Evolutionary conservation across 768 basidiomycete species (phyloP), one percentile per base, ranked within the genome.

Genomic region (Serendipita sp.): DNA sequence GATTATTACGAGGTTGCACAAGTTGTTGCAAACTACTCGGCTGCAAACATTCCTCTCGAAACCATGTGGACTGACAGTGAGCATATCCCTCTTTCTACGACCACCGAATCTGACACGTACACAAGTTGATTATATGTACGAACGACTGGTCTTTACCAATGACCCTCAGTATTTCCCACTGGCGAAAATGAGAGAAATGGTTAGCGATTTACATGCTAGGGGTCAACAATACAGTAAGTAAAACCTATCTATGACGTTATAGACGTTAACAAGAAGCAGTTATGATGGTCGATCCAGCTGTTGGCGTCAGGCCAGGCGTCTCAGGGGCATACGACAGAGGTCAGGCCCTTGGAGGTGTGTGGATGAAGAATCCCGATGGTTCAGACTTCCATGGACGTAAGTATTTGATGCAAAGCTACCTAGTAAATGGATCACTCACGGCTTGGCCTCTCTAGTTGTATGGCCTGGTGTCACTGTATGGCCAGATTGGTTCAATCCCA

Each of bases 61-160:
- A 86, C 85, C 0, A 86, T 87, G 85, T 87, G 86, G 86, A 86
- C 85, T 2, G 86, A 87, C 71, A 88, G 68, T 46, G 13, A 44
- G 45, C 16, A 24, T 24, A 24, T 24, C 5, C 15, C 35, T 4
- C 32, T 2, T 46, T 41, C 44, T 18, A 4, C 44, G 35, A 13
- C 10, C 16, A n/a, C n/a, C n/a, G 5, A 5, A 7, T 53, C 16
- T 28, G 16, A 60, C 16, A 11, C 13, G 18, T 3, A 30, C 7
- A 13, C 35, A 10, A 60, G 56, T 60, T 13, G 64, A 88, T 71
- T 87, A 86, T 72, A 87, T 87, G 85, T 76, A 80, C 70, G 72
- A 78, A 56, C 80, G 85, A n/a, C 76, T 81, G 30, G 79, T 86
- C 63, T 87, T 87, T 73, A 89, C 86, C 0, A 74, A 82, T 45